Evolutionary conservation across 2,329 filamentous ascomycete species (phyloP).

Genomic region (Mariannaea sp.): DNA sequence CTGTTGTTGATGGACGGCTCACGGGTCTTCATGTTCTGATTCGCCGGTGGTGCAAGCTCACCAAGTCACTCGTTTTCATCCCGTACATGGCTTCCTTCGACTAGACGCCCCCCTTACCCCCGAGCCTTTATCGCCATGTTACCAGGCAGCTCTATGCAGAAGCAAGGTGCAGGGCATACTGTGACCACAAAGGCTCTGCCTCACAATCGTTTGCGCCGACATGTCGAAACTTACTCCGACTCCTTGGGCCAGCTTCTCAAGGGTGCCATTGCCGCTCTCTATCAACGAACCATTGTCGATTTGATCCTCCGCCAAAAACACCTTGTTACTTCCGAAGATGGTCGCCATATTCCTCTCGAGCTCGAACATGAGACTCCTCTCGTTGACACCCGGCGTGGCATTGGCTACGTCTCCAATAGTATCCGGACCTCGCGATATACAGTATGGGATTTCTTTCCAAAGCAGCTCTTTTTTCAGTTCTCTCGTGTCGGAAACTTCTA

Average conservation of each 20-base stretch:
- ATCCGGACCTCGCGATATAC: constrained; percentile 87
- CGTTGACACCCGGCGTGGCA: constrained; percentile 55
- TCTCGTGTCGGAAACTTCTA: constrained; percentile 87
- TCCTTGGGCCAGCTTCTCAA: constrained; percentile 31
- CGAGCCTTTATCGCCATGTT: constrained; percentile 24
- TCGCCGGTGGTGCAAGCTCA: background rate
- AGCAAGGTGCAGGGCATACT: constrained; percentile 21
- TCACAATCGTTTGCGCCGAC: constrained; percentile 19
- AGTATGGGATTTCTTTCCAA: constrained; percentile 81
- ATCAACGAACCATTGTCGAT: constrained; percentile 50
- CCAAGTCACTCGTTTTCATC: constrained; percentile 28
- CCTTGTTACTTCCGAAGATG: constrained; percentile 73
- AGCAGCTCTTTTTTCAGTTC: constrained; percentile 84
- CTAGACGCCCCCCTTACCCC: constrained; percentile 1
- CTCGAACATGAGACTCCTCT: constrained; percentile 48
- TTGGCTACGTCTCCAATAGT: constrained; percentile 59
- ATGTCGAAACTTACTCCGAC: constrained; percentile 11
- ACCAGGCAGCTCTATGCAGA: constrained; percentile 22
- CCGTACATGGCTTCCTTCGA: constrained; percentile 7
- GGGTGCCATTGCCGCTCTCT: constrained; percentile 33
- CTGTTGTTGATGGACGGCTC: constrained; percentile 1
- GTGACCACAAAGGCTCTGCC: constrained; percentile 16
- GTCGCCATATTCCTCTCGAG: constrained; percentile 55
- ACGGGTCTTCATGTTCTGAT: constrained; percentile 12
- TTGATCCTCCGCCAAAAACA: constrained; percentile 67